Conservation (phyloP, 148 eudicot species). For the Pharnaceum exiguum region DNA sequence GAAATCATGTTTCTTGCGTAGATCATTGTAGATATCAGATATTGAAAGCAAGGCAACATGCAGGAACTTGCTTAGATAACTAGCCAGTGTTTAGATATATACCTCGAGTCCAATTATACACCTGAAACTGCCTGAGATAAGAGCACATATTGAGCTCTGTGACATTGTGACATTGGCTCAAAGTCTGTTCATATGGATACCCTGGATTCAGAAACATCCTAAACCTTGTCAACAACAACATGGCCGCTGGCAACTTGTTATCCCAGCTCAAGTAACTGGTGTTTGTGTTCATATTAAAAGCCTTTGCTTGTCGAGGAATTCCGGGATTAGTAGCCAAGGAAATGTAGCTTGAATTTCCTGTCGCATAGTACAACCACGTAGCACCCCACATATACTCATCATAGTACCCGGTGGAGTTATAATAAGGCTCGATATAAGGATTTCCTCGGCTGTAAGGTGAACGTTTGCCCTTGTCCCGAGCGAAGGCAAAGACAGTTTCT, state of each 20-base stretch:
- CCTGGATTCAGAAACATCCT: constrained; percentile 74
- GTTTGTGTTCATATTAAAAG: constrained; percentile 35
- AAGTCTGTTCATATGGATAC: constrained; percentile 62
- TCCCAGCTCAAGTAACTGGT: constrained; percentile 75
- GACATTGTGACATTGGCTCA: constrained; percentile 47
- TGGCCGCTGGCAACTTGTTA: constrained; percentile 67
- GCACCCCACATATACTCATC: constrained; percentile 86
- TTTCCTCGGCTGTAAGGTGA: constrained; percentile 36
- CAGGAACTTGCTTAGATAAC: too few species aligned
- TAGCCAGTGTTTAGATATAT: too few species aligned
- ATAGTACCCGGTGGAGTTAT: constrained; percentile 61
- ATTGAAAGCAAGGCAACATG: background rate
- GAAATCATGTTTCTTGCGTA: too few species aligned
- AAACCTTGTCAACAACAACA: constrained; percentile 60
- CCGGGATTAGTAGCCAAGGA: constrained; percentile 51
- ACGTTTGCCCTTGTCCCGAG: constrained; percentile 35
- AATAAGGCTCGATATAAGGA: constrained; percentile 35
- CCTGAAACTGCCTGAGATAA: constrained; percentile 38
- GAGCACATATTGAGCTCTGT: constrained; percentile 76
- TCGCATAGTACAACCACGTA: constrained; percentile 79
- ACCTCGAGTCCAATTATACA: constrained; percentile 70
- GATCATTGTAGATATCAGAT: too few species aligned
- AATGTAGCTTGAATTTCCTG: constrained; percentile 48
- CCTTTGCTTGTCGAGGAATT: constrained; percentile 40
- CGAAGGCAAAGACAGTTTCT: constrained; percentile 43